Evolutionary conservation across 1,284 basidiomycete species (phyloP), one percentile per base, ranked within the genome.

Genomic region (Singerocomus inundabilis): DNA sequence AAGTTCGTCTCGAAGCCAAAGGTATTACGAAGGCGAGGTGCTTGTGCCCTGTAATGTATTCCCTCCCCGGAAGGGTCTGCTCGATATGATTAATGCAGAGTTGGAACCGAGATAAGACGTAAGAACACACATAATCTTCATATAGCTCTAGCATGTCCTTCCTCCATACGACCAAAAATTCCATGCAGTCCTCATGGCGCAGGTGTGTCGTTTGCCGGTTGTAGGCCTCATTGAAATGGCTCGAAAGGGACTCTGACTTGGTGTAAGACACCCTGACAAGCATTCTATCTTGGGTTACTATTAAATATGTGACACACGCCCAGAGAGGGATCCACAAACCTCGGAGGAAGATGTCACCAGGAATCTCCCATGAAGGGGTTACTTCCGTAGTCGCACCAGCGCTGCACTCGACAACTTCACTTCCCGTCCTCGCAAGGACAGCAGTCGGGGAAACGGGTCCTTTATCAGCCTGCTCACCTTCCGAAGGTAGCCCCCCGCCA

Each of bases 91-190:
- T 28, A 62, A 35, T 4, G 9, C 42, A 21, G 31, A 31, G 30
- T 13, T 8, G 3, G 39, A 43, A 51, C 24, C 25, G 25, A 32
- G 42, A 34, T 10, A 40, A 35, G 34, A 32, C 37, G 15, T 10
- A 47, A 30, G 32, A 25, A 70, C 81, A 54, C 60, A 89, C 88
- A 74, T 91, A 81, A 59, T 92, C 84, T 49, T 82, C 77, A 63
- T 93, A 93, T 11, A 94, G 69, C 63, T 94, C 91, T 30, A 94
- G 64, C 43, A 77, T 72, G 56, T 84, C 77, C 55, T 77, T 81
- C 38, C 88, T 77, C 86, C 90, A 91, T 15, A 82, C 81, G 1
- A 93, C 89, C 51, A 93, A 70, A 61, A 83, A 91, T 62, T 94
- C 91, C 28, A 72, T 76, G 81, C 86, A 90, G 24, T 82, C 79